These are phyloP conservation scores for Artemisia tridentata DNA, from an alignment of 129 eudicot genomes.

Conservation along the genomic window DNA sequence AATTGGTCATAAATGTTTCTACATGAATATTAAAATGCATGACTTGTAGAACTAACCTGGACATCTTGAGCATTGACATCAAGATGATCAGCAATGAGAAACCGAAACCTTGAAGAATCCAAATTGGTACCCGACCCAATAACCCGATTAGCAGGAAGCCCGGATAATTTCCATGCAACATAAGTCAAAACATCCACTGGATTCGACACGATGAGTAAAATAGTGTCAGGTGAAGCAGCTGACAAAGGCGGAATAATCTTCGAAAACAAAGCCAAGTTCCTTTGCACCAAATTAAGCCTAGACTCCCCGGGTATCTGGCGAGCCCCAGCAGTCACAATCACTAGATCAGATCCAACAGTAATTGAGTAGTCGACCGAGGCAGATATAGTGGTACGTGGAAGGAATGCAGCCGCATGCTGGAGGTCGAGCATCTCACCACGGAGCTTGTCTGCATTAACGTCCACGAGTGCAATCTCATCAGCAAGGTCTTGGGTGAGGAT, in stretches of 20 bases:
- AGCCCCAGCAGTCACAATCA: conserved; percentile 96
- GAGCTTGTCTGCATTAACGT: conserved; percentile 67
- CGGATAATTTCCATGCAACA: conserved; percentile 92
- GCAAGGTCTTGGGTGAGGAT: conserved; percentile 81
- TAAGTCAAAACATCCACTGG: conserved; percentile 94
- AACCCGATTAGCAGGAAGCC: conserved; percentile 86
- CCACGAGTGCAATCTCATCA: conserved; percentile 79
- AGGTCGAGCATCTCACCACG: conserved; percentile 94
- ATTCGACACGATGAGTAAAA: conserved; percentile 76
- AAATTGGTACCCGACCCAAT: conserved; percentile 92
- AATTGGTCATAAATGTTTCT: not conserved
- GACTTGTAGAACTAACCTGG: conserved; percentile 48
- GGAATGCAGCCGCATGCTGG: conserved; percentile 96
- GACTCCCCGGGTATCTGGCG: conserved; percentile 82
- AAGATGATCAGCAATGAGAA: conserved; percentile 90
- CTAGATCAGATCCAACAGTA: conserved; percentile 73
- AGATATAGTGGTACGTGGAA: conserved; percentile 69
- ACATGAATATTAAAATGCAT: not conserved
- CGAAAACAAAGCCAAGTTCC: conserved; percentile 58
- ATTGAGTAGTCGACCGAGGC: conserved; percentile 68
- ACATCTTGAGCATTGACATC: conserved; percentile 97
- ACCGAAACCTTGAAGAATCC: conserved; percentile 88
- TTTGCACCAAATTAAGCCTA: conserved; percentile 67
- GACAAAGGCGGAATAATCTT: conserved; percentile 71
- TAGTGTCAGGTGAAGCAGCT: conserved; percentile 58